Evolutionary conservation across 306 rosid genomes (phyloP), one percentile per base, ranked within the genome.

Genomic region (Hippophae gyantsensis): DNA sequence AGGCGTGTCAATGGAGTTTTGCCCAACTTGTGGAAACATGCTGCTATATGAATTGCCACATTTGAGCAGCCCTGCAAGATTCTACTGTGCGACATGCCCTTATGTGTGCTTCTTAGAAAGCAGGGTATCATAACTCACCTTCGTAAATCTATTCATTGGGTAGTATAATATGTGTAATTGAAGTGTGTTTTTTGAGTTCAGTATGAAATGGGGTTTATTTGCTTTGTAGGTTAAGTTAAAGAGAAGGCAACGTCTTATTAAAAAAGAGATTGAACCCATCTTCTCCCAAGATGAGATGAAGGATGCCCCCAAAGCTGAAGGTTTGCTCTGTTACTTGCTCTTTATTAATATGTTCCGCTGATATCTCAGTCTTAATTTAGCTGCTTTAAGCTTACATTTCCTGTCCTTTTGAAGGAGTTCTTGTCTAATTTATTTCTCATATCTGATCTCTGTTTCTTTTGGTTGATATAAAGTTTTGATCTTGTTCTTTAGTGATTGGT

Each of bases 1-100:
- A 18, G 23, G 23, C 56, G 60, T 9, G 44, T 41, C 53, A 68
- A 79, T 84, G 93, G 93, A 79, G 7, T 85, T 82, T 67, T 85
- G 93, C 74, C 93, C 88, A 10, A 76, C 70, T 32, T 85, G 93
- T 54, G 86, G 76, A 8, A 77, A 23, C 62, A 70, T 85, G 82
- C 76, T 85, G 64, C 76, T 66, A 60, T 85, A 67, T 68, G 93
- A 82, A 52, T 41, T 79, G 48, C 80, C 82, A 41, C n/a, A 70
- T 68, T 41, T 74, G 83, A 74, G 71, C 13, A 78, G 65, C 42
- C 68, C 76, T 23, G 50, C 84, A 0, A 79, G 93, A 76, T 85
- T 85, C 70, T 77, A 41, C 66, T 85, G 92, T 57, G 66, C 80
- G 0, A 61, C 83, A 45, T 85, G 93, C 63, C 93, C 92, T 10